Conservation (phyloP, 208 protist genomes). For the Herpetomonas tarakana region DNA sequence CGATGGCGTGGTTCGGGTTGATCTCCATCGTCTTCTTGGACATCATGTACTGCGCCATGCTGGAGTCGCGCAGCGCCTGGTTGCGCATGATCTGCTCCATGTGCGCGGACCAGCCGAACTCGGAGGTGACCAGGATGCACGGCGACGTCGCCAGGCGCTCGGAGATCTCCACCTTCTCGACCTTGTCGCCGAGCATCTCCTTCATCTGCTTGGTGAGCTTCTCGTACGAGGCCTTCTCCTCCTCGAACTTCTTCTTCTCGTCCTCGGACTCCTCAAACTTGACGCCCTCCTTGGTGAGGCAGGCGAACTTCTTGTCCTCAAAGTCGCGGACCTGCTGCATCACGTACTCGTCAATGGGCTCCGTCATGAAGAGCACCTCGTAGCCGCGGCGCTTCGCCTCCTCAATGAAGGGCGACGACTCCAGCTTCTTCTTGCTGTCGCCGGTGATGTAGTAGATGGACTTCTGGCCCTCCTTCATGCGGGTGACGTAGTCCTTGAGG, state of each 20-base stretch:
- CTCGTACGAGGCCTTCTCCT: conserved; percentile 93
- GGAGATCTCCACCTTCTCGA: conserved; percentile 98
- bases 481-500: conserved; percentile 85
- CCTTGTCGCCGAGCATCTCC: conserved; percentile 99
- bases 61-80: conserved; percentile 97
- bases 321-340: conserved; percentile 90
- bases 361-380: conserved; percentile 89
- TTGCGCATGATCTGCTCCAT: conserved; percentile 99
- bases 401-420: conserved; percentile 68
- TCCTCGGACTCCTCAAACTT: conserved; percentile 97
- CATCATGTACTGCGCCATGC: conserved; percentile 97
- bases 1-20: conserved; percentile 97
- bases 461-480: conserved; percentile 92
- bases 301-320: conserved; percentile 95
- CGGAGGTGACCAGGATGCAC: conserved; percentile 97
- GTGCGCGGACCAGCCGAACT: conserved; percentile 99
- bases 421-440: conserved; percentile 61
- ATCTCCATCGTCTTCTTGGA: conserved; percentile 99
- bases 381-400: conserved; percentile 55
- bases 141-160: conserved; percentile 95
- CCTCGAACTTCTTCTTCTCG: conserved; percentile 96
- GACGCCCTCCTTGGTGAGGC: conserved; percentile 98
- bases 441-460: conserved; percentile 86
- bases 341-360: conserved; percentile 98
- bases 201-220: conserved; percentile 97